Evolutionary conservation across 306 rosid genomes (phyloP).

Genomic region (Cucurbita pepo): DNA sequence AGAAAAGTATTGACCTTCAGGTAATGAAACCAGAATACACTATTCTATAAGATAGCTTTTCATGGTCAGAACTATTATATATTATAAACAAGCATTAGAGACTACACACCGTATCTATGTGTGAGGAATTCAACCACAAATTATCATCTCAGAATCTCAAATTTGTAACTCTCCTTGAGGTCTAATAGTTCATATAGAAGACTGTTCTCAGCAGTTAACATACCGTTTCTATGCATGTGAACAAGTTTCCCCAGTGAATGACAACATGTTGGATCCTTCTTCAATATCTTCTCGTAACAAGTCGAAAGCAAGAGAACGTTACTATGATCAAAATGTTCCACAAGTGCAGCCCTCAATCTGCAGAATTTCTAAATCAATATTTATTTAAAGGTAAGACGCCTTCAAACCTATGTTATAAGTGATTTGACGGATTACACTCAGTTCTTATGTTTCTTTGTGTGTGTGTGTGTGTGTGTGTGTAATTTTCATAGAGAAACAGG

Average conservation of each 20-base stretch:
- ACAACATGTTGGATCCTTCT: slow-evolving; percentile 60
- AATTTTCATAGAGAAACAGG: not conserved
- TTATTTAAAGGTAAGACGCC: not conserved
- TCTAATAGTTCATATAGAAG: not conserved
- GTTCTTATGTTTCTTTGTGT: not conserved
- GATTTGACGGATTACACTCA: not conserved
- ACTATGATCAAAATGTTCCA: slow-evolving; percentile 36
- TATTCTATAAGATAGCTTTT: not conserved
- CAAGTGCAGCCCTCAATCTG: slow-evolving; percentile 50
- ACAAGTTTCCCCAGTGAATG: slow-evolving; percentile 59
- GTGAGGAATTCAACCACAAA: not conserved
- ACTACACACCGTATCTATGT: too few species aligned
- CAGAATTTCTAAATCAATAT: slow-evolving; percentile 1
- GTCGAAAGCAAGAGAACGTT: slow-evolving; percentile 20
- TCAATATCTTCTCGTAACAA: slow-evolving; percentile 45
- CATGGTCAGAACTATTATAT: not conserved
- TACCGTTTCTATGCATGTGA: slow-evolving; percentile 57
- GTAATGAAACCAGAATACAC: not conserved
- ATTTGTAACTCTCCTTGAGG: not conserved
- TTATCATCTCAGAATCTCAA: not conserved
- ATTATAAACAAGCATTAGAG: not conserved
- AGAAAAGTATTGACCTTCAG: not conserved
- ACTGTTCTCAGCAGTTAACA: not conserved
- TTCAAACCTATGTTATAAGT: not conserved
- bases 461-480: not conserved